Evolutionary conservation across 139 green algal genomes (phyloP).

Genomic region (Haematococcus lacustris): DNA sequence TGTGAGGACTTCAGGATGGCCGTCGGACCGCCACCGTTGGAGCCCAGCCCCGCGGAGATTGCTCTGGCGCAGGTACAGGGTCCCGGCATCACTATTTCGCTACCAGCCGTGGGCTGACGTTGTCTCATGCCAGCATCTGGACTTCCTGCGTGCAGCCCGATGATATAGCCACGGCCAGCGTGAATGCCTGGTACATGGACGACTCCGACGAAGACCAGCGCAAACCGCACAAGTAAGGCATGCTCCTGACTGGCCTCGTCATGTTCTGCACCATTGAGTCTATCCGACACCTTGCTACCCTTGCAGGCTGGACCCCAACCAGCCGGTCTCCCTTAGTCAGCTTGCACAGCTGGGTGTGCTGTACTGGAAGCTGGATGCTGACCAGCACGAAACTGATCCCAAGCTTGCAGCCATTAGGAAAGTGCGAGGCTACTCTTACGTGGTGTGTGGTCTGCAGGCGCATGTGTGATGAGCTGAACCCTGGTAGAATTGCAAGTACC

Average conservation of each 20-base stretch:
- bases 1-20: too few species aligned
- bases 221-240: slow-evolving; percentile 54
- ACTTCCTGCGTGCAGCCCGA: slow-evolving; percentile 1
- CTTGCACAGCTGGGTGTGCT: slow-evolving; percentile 72
- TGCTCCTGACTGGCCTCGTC: not conserved
- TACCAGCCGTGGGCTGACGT: too few species aligned
- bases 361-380: slow-evolving; percentile 71
- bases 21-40: too few species aligned
- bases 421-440: slow-evolving; percentile 50
- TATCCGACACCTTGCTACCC: not conserved
- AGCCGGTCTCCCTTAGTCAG: slow-evolving; percentile 41
- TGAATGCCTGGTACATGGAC: slow-evolving; percentile 83
- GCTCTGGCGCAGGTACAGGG: too few species aligned
- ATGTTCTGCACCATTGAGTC: not conserved
- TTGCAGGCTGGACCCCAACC: slow-evolving; percentile 57
- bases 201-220: slow-evolving; percentile 63
- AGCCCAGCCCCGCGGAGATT: too few species aligned
- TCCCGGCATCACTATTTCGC: too few species aligned
- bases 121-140: too few species aligned
- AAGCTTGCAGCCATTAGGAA: slow-evolving; percentile 72
- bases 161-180: not conserved
- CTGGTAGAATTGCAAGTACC: too few species aligned
- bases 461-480: too few species aligned
- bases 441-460: slow-evolving; percentile 25
- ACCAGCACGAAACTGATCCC: slow-evolving; percentile 55